A percentile compares a stretch with the other conserved stretches of the same genome.
Evolutionary conservation across 331 rosid species (phyloP).

Genomic region (Malus hybrid): DNA sequence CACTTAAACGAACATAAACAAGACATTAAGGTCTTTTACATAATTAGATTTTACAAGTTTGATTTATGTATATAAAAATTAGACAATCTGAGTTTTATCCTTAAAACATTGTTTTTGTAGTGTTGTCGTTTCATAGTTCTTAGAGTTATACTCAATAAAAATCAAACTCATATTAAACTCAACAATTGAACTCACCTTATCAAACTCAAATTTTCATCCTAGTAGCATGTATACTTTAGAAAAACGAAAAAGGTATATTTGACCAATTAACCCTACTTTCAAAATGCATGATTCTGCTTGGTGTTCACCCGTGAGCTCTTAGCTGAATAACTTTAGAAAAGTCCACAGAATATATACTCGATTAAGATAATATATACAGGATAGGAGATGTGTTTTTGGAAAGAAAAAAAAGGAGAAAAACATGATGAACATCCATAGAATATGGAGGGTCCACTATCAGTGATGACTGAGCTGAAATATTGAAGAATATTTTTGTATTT

Average conservation of each 20-base stretch:
- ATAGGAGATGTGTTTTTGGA: not conserved
- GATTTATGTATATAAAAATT: not conserved
- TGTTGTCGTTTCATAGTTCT: too few relatives aligned
- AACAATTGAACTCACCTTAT: not conserved
- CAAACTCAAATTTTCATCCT: not conserved
- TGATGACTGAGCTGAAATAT: not conserved
- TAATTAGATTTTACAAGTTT: not conserved
- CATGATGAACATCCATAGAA: constrained; percentile 8
- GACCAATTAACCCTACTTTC: not conserved
- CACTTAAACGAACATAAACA: not conserved
- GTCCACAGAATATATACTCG: not conserved
- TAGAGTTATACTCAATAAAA: too few relatives aligned
- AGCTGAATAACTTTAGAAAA: not conserved
- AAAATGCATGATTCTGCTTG: not conserved
- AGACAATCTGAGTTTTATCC: too few relatives aligned
- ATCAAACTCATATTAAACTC: not conserved
- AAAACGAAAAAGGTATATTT: not conserved
- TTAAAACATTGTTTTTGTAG: too few relatives aligned
- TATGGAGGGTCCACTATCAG: constrained; percentile 22
- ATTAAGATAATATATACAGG: too few relatives aligned
- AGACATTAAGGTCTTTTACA: not conserved
- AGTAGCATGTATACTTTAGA: too few relatives aligned
- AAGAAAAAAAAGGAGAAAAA: not conserved
- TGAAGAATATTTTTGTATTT: constrained; percentile 4
- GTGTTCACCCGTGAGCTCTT: not conserved